Percentiles rank a stretch among this genome's conserved stretches.
Evolutionary conservation across 2,329 filamentous ascomycete genomes (phyloP).

Genomic region (Alternaria angustiovoidea): DNA sequence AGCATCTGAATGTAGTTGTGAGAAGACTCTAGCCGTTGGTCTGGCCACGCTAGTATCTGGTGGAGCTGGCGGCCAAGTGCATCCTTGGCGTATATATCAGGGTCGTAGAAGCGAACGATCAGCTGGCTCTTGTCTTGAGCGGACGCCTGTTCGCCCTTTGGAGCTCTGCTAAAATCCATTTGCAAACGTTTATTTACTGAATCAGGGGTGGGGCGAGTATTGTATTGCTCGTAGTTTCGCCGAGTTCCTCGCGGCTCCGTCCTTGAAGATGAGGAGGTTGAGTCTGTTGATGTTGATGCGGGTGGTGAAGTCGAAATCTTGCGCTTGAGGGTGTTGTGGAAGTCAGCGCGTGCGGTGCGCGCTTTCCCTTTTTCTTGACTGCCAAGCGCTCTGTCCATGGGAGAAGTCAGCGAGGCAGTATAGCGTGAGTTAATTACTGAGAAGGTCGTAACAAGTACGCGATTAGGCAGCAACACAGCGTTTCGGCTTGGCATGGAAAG

Average conservation of each 20-base stretch:
- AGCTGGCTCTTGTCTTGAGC: constrained; percentile 20
- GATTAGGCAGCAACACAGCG: constrained; percentile 23
- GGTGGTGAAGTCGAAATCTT: constrained; percentile 6
- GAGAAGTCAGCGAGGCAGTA: neutral
- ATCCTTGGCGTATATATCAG: constrained; percentile 47
- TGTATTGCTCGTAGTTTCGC: neutral
- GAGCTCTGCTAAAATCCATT: constrained; percentile 15
- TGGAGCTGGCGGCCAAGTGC: constrained; percentile 53
- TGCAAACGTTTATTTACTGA: constrained; percentile 27
- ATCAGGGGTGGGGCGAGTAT: neutral
- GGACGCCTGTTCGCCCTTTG: neutral
- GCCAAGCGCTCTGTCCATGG: constrained; percentile 15
- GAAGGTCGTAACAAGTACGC: neutral
- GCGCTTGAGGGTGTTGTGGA: constrained; percentile 11
- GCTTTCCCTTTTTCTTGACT: constrained; percentile 9
- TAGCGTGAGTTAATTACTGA: neutral
- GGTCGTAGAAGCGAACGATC: constrained; percentile 60
- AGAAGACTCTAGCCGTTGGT: constrained; percentile 53
- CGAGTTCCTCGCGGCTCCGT: neutral
- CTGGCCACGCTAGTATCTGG: constrained; percentile 57
- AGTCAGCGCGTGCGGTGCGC: constrained; percentile 6
- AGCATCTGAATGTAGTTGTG: constrained; percentile 67
- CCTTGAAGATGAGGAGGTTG: neutral
- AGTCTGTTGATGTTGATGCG: constrained; percentile 14
- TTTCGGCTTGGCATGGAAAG: neutral